Conservation (phyloP, 2,329 filamentous ascomycete species). For the Xylaria sp. region DNA sequence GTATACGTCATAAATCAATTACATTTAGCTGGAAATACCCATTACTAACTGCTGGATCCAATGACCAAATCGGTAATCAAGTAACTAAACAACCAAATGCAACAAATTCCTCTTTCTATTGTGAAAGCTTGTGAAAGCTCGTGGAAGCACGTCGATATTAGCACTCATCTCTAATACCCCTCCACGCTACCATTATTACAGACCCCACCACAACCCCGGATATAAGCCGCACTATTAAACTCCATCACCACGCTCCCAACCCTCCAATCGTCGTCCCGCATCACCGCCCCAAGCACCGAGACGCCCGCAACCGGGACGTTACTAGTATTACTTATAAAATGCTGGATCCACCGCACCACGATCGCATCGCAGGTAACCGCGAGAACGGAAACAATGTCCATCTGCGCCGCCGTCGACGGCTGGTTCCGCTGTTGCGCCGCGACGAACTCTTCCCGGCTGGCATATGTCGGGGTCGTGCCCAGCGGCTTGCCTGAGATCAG, state of each 20-base stretch:
- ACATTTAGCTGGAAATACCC: too few species aligned
- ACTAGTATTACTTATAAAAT: conserved; percentile 35
- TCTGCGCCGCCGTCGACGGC: conserved; percentile 42
- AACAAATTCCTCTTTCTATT: too few species aligned
- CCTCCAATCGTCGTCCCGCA: conserved; percentile 44
- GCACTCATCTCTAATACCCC: too few species aligned
- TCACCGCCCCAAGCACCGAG: not conserved
- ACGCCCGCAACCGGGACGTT: too few species aligned
- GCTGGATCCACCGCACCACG: conserved; percentile 49
- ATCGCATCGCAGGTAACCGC: conserved; percentile 49
- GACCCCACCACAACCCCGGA: not conserved
- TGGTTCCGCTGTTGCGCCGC: conserved; percentile 40
- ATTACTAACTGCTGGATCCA: too few species aligned
- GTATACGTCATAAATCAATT: too few species aligned
- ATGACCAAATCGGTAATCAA: too few species aligned
- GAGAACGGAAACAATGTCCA: conserved; percentile 44
- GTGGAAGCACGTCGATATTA: too few species aligned
- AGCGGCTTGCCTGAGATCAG: conserved; percentile 46
- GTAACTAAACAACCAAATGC: too few species aligned
- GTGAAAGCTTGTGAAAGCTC: too few species aligned
- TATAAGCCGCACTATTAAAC: conserved; percentile 51
- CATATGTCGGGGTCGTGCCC: conserved; percentile 48
- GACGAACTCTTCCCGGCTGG: conserved; percentile 48
- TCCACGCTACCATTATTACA: not conserved
- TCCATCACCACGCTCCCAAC: conserved; percentile 45